Conservation (phyloP, 108 stramenopile genomes). For the Skeletonema menzelii region DNA sequence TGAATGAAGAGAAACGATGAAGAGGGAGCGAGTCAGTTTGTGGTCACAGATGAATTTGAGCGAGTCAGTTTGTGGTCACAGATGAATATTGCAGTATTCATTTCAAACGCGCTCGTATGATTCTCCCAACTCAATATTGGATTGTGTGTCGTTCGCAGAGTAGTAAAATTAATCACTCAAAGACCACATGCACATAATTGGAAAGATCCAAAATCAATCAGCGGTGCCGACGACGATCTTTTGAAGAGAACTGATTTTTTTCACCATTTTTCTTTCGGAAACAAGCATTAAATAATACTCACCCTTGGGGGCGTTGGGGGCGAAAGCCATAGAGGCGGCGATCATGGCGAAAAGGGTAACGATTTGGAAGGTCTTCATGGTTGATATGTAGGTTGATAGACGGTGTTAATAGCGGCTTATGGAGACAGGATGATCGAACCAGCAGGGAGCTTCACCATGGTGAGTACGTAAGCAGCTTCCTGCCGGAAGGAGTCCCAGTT, state of each 20-base stretch:
- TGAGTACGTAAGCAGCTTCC: not conserved
- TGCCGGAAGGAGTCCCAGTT: not conserved
- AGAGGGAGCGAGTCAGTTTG: not conserved
- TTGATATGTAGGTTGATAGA: constrained; percentile 22
- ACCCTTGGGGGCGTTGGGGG: constrained; percentile 75
- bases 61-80: not conserved
- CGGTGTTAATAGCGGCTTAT: not conserved
- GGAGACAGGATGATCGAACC: not conserved
- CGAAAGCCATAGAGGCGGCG: constrained; percentile 82
- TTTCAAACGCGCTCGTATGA: not conserved
- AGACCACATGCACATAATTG: not conserved
- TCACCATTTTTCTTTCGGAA: not conserved
- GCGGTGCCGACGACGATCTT: not conserved
- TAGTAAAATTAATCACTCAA: too few relatives aligned
- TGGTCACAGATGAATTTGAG: not conserved
- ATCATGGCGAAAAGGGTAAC: constrained; percentile 74
- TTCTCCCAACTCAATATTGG: not conserved
- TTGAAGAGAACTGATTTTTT: not conserved
- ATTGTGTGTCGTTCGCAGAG: not conserved
- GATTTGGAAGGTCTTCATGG: constrained; percentile 88
- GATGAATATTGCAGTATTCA: not conserved
- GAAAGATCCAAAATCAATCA: not conserved
- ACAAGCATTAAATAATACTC: constrained; percentile 19
- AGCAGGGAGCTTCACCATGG: not conserved
- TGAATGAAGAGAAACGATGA: not conserved